Percentiles rank a stretch among this genome's conserved stretches.
These are phyloP conservation scores for Geotrichum cucujoidarum DNA, from an alignment of 1,139 yeast genomes.

Conservation along the genomic window DNA sequence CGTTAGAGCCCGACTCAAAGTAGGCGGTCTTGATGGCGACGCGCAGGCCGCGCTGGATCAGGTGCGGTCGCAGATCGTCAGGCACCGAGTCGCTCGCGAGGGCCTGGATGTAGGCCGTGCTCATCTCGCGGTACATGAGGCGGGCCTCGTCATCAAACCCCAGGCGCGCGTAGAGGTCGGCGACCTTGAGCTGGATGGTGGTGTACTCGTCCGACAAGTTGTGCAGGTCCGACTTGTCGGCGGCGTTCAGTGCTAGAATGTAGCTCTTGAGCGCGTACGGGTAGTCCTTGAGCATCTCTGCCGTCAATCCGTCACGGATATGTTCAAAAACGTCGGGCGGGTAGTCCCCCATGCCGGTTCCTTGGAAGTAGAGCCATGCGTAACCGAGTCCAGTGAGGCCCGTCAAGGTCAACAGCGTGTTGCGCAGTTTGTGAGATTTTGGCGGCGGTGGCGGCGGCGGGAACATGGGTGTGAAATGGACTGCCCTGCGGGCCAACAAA, in stretches of 20 bases:
- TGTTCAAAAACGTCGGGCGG: slow-evolving; percentile 60
- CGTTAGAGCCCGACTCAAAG: slow-evolving; percentile 45
- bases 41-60: slow-evolving; percentile 67
- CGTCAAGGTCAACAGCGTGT: neutral
- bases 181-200: slow-evolving; percentile 78
- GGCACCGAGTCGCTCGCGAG: slow-evolving; percentile 39
- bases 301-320: slow-evolving; percentile 73
- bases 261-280: slow-evolving; percentile 65
- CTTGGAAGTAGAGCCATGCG: slow-evolving; percentile 5
- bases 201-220: slow-evolving; percentile 67
- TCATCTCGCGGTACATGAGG: slow-evolving; percentile 60
- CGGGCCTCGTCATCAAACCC: slow-evolving; percentile 59
- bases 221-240: slow-evolving; percentile 35
- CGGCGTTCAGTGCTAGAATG: slow-evolving; percentile 48
- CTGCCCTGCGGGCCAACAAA: too few relatives aligned
- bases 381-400: slow-evolving; percentile 2
- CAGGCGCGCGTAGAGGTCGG: slow-evolving; percentile 76
- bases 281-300: slow-evolving; percentile 53
- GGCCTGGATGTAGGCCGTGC: slow-evolving; percentile 55
- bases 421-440: neutral
- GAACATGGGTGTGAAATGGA: slow-evolving; percentile 3
- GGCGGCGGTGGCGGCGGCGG: slow-evolving; percentile 4
- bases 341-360: slow-evolving; percentile 36
- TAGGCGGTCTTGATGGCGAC: slow-evolving; percentile 64
- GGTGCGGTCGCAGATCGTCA: slow-evolving; percentile 43